A percentile compares a stretch with the other conserved stretches of the same genome.
Evolutionary conservation across 306 rosid genomes (phyloP).

Genomic region (Nissolia schottii): DNA sequence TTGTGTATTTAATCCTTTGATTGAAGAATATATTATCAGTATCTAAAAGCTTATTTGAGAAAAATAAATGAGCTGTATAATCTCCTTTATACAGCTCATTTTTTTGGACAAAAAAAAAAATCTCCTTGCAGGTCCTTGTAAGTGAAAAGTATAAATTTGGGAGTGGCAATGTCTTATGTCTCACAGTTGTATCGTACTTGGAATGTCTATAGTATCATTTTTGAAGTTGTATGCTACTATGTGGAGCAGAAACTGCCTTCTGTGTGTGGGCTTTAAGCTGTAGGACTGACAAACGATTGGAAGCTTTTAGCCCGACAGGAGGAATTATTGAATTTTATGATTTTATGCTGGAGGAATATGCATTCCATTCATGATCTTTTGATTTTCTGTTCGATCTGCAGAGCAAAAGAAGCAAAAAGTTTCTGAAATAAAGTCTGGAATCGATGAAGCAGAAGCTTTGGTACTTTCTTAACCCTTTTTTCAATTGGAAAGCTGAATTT

Average conservation of each 20-base stretch:
- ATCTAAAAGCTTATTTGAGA: background rate
- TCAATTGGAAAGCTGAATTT: conserved; percentile 18
- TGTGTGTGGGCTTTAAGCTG: background rate
- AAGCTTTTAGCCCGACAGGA: background rate
- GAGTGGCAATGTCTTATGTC: background rate
- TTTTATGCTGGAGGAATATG: conserved; percentile 2
- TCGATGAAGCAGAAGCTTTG: conserved; percentile 90
- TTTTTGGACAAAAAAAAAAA: background rate
- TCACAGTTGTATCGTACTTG: background rate
- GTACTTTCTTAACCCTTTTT: conserved; percentile 36
- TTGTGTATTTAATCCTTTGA: background rate
- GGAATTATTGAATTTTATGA: background rate
- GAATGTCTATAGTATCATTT: background rate
- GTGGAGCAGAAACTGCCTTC: conserved; percentile 12
- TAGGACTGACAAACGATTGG: background rate
- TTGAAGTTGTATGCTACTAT: background rate
- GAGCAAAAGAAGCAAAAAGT: conserved; percentile 92
- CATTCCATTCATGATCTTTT: background rate
- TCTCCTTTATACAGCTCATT: background rate
- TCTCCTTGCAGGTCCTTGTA: background rate
- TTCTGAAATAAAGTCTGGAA: conserved; percentile 74
- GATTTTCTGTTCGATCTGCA: conserved; percentile 36
- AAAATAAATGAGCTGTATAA: background rate
- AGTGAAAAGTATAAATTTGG: background rate
- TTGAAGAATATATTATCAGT: background rate